Base-by-base conservation (phyloP, 192 early-diverging fungal genomes). In the Chytriomyces sp. region DNA sequence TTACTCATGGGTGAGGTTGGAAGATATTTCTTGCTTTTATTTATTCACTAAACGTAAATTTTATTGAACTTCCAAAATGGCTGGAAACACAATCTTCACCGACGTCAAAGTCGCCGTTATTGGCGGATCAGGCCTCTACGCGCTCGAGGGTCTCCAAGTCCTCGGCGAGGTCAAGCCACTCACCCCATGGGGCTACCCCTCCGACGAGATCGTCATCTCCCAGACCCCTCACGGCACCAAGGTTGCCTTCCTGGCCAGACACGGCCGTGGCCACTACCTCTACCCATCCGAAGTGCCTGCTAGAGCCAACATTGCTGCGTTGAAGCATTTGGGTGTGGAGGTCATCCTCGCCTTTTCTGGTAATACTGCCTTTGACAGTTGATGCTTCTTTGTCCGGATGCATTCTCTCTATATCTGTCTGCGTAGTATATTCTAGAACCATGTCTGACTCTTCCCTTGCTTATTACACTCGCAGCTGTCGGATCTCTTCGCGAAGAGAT, bases 251-350 rank as follows among this genome's bases (percentile, higher is more conserved):
- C 89, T 99, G 49, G 94, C 98, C 43, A 91, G 98, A 45, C 98
- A 99, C 81, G 98, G 98, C 45, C 88, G 89, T 53, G 91, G 93
- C 46, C 98, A 99, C 86, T 81, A 78, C 69, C 75, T 85, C 26
- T 80, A 72, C 53, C 82, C 82, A 11, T 69, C 82, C 24, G 78
- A 79, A 57, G 78, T 99, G 35, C 97, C 97, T 67, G 88, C 89
- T 47, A 92, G 92, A 45, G 97, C 98, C 85, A 99, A 99, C 86
- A 98, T 99, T 80, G 98, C 98, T 7, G 97, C 96, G 13, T 86
- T 99, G 57, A 99, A 98, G 88, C 89, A 91, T 24, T 74, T 99
- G 18, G 97, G 98, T 75, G 95, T 95, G 24, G 87, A 95, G 80
- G 94, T 88, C 45, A 96, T 99, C 66, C 79, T 99, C 57, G 97